phyloP scores from a whole-genome alignment of 805 yeast species.

The Lipomyces japonicus region DNA sequence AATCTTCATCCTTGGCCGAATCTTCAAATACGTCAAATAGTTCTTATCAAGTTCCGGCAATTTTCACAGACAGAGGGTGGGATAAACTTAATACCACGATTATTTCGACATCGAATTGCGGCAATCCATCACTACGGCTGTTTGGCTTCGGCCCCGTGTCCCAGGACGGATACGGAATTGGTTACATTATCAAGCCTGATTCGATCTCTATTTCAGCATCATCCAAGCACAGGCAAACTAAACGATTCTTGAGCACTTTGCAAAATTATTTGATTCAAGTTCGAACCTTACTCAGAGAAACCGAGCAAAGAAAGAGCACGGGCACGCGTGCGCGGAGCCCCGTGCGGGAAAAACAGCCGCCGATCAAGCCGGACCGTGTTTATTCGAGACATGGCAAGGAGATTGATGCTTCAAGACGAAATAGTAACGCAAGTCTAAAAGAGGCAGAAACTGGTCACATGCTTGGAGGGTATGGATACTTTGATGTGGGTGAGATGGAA shows the following conservation, averaged over 20 bases:
- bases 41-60: constrained; percentile 51
- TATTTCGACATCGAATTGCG: constrained; percentile 83
- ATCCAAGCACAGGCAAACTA: constrained; percentile 84
- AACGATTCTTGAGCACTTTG: constrained; percentile 67
- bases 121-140: constrained; percentile 78
- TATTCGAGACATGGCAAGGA: not conserved
- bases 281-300: constrained; percentile 42
- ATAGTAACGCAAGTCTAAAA: constrained; percentile 4
- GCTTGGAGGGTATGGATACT: constrained; percentile 85
- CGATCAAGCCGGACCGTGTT: not conserved
- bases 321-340: constrained; percentile 29
- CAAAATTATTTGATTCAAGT: constrained; percentile 59
- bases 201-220: constrained; percentile 76
- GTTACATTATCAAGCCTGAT: constrained; percentile 79
- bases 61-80: constrained; percentile 88
- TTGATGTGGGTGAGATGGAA: constrained; percentile 67
- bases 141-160: constrained; percentile 92
- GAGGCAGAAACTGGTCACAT: constrained; percentile 39
- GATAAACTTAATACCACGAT: constrained; percentile 74
- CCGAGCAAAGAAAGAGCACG: constrained; percentile 21
- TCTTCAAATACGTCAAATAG: not conserved
- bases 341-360: constrained; percentile 23
- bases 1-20: not conserved
- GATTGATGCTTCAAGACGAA: not conserved
- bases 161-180: constrained; percentile 89